Conservation (phyloP, 306 rosid species). For the Vigna angularis region DNA sequence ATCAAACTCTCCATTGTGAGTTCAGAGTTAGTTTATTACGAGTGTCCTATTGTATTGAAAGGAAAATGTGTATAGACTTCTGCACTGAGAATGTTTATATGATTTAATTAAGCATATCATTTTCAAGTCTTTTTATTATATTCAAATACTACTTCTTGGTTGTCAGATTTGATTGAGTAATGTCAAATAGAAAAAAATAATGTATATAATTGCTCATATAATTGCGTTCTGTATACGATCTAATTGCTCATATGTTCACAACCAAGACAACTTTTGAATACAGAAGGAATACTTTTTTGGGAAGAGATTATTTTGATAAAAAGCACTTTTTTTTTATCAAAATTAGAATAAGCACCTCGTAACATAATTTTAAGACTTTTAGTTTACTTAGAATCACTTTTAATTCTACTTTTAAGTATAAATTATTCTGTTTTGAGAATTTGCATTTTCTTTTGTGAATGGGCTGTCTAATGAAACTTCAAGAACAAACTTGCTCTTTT, state of each 20-base stretch:
- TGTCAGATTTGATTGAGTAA: too few relatives aligned
- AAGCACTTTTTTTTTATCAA: background rate
- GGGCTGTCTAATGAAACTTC: background rate
- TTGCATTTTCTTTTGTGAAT: background rate
- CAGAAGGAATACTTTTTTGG: background rate
- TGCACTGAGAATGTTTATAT: slow-evolving; percentile 41
- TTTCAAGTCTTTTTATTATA: slow-evolving; percentile 26
- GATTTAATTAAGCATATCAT: slow-evolving; percentile 28
- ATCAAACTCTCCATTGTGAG: slow-evolving; percentile 37
- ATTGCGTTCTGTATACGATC: too few relatives aligned
- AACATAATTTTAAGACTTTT: slow-evolving; percentile 12
- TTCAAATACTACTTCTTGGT: too few relatives aligned
- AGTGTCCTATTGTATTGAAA: slow-evolving; percentile 25
- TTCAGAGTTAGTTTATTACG: slow-evolving; percentile 34
- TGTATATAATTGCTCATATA: too few relatives aligned
- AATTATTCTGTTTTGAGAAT: background rate
- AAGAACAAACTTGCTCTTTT: background rate
- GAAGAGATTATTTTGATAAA: background rate
- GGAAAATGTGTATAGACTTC: slow-evolving; percentile 45
- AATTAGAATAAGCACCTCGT: slow-evolving; percentile 11
- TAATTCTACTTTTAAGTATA: background rate
- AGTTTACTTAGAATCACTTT: slow-evolving; percentile 14
- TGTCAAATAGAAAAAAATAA: too few relatives aligned
- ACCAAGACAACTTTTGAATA: background rate
- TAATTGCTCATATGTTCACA: too few relatives aligned